Evolutionary conservation across 306 rosid genomes (phyloP), one percentile per base, ranked within the genome.

Genomic region (Malus sieversii): DNA sequence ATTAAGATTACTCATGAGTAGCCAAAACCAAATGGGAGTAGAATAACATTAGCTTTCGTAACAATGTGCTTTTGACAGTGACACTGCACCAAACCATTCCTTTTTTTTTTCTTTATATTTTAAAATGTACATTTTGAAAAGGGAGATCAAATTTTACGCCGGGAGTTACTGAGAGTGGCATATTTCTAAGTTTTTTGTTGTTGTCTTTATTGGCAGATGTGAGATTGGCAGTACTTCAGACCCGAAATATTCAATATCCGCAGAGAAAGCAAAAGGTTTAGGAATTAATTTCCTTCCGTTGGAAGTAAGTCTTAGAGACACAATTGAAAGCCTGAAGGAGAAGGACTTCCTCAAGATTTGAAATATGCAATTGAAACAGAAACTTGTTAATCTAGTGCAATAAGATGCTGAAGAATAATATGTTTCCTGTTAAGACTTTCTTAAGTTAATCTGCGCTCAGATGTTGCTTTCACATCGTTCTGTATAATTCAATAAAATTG

Each of bases 311-410:
- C 75, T 82, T 7, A 44, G 62, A 59, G 82, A 78, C 23, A 62
- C 76, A 13, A 25, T 71, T 32, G 72, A 78, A 59, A 72, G 81
- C 81, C 64, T 81, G 13, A 77, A 46, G 78, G 81, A 77, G 29
- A 81, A 81, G 68, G 81, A 78, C 20, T 66, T 71, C 14, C 70
- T 76, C 44, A 68, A 30, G 10, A 4, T 53, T 18, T 64, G 64
- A 72, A n/a, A 8, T 18, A 51, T 35, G 16, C 52, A 57, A 53
- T 40, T 40, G 45, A 40, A 8, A 40, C 57, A 51, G 20, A 51
- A 51, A 16, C n/a, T 13, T 51, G 57, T 51, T 51, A 51, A 51
- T 51, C 15, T 13, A 51, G 7, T 16, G 57, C 57, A 51, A 18
- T 40, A 40, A 40, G 12, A 40, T 40, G 45, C 45, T 40, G 12